Base-by-base conservation (phyloP, 2,329 filamentous ascomycete genomes). In the Ascochyta lentis region DNA sequence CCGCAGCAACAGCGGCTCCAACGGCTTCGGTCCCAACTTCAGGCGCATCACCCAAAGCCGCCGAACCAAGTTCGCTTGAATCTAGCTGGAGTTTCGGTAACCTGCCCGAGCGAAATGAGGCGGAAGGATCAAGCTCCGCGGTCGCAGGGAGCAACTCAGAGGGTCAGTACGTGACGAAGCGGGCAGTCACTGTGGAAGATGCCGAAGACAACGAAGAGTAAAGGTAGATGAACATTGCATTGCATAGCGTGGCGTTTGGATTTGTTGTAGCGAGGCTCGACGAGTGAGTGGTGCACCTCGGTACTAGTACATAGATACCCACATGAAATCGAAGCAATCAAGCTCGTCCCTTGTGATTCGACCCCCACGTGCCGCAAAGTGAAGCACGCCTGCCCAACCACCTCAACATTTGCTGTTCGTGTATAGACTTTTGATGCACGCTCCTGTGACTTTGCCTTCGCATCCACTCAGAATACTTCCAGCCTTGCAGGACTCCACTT, bases 211-310 rank as follows among this genome's bases (percentile, higher is more conserved):
- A 61, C 26, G 70, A 60, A 31, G 49, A 66, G 50, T 68, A 58
- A 56, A 40, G 42, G 37, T 37, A 53, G 38, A 57, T 48, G 23
- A 58, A 38, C 46, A 46, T 47, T 63, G 56, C 59, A 66, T 63
- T 68, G 69, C 72, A 75, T 74, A 75, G 72, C 71, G 72, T 65
- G 72, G 72, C 66, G 72, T 74, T 69, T 69, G 54, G 62, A 58
- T 51, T 58, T 39, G 38, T n/a, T 33, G 35, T 42, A 38, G 31
- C 35, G 35, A 34, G 41, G 15, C 41, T 46, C n/a, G 37, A 16
- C 37, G 42, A 42, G 53, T 51, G 40, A 44, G 48, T 24, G 5
- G 45, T 47, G 33, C 19, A 34, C 52, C 35, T 45, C 41, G 41
- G 45, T 46, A 49, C 33, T 24, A 55, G 46, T 46, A 43, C 26